phyloP scores from a whole-genome alignment of 2,329 filamentous ascomycete genomes.

The Blumeriella jaapii region DNA sequence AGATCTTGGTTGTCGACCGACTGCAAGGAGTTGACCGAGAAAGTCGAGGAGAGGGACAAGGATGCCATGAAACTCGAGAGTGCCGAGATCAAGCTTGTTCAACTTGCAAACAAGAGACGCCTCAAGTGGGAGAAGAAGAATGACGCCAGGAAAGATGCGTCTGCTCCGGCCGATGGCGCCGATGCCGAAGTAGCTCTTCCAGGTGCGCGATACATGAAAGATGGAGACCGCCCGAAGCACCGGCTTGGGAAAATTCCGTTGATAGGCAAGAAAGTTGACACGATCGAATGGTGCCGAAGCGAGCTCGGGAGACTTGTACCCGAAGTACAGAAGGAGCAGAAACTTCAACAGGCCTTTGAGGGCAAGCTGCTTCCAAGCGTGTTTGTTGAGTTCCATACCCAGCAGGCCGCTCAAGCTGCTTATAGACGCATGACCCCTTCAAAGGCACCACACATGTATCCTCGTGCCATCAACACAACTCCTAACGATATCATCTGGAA shows the following conservation, averaged over 20 bases:
- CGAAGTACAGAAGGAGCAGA: slow-evolving; percentile 56
- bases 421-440: slow-evolving; percentile 78
- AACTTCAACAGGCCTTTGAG: slow-evolving; percentile 50
- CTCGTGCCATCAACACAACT: slow-evolving; percentile 68
- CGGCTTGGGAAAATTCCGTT: slow-evolving; percentile 55
- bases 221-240: slow-evolving; percentile 66
- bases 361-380: slow-evolving; percentile 50
- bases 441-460: slow-evolving; percentile 67
- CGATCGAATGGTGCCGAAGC: slow-evolving; percentile 75
- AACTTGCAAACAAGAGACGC: slow-evolving; percentile 61
- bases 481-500: slow-evolving; percentile 81
- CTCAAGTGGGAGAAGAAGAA: slow-evolving; percentile 39
- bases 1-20: slow-evolving; percentile 76
- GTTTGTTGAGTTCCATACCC: slow-evolving; percentile 79
- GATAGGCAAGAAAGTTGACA: slow-evolving; percentile 83
- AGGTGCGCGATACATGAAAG: slow-evolving; percentile 60
- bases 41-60: slow-evolving; percentile 71
- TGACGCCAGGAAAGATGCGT: slow-evolving; percentile 35
- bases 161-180: slow-evolving; percentile 31
- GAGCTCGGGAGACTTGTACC: slow-evolving; percentile 68
- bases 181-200: slow-evolving; percentile 57
- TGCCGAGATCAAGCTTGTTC: slow-evolving; percentile 77
- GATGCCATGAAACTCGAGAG: slow-evolving; percentile 72
- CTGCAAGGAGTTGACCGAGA: slow-evolving; percentile 62
- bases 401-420: slow-evolving; percentile 73